Conservation (phyloP, 169 alveolate species). For the Cryptosporidium bovis region DNA sequence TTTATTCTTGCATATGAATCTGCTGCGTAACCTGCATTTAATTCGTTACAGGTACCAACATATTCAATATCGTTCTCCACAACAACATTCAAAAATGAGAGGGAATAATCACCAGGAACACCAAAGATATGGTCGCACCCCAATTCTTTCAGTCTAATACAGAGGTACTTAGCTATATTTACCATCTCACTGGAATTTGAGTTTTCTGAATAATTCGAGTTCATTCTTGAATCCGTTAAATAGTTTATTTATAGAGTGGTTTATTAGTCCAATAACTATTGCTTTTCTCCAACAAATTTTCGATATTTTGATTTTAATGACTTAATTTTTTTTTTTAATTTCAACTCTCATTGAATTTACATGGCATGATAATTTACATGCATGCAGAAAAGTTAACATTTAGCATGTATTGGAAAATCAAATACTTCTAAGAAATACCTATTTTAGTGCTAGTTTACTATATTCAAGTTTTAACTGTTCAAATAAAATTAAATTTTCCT, state of each 20-base stretch:
- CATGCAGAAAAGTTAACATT: neutral
- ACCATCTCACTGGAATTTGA: neutral
- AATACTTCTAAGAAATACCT: neutral
- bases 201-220: too few relatives aligned
- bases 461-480: too few relatives aligned
- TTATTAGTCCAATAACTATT: neutral
- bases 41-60: constrained; percentile 78
- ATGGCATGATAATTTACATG: neutral
- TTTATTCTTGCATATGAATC: constrained; percentile 80
- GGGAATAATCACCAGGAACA: constrained; percentile 80
- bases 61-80: constrained; percentile 35
- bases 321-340: neutral
- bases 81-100: constrained; percentile 77
- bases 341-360: neutral
- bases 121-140: constrained; percentile 79
- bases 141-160: constrained; percentile 74
- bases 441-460: neutral
- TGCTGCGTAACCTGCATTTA: constrained; percentile 82
- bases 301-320: neutral
- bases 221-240: too few relatives aligned
- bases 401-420: neutral
- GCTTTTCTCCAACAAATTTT: neutral
- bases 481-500: too few relatives aligned
- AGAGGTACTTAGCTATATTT: constrained; percentile 69
- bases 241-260: neutral